Evolutionary conservation across 116 monocot genomes (phyloP), one percentile per base, ranked within the genome.

Genomic region (Dioscorea cayenensis): DNA sequence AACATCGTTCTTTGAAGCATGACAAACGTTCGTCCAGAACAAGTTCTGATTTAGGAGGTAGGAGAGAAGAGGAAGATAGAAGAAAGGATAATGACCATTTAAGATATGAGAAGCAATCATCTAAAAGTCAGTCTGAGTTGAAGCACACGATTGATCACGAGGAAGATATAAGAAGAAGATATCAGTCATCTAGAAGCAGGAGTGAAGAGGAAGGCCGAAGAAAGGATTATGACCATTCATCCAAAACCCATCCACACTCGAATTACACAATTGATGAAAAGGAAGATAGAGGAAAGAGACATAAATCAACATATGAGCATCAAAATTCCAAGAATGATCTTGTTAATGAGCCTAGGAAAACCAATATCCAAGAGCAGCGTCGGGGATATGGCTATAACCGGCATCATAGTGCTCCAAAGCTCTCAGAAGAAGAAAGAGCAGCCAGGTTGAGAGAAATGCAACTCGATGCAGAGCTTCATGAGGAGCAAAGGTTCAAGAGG

Each of bases 401-500:
- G 22, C 71, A 66, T 21, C 83, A 72, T 6, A 75, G 68, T 11
- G 86, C 82, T 21, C 91, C 84, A 19, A 86, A 87, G 68, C 79
- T 99, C 75, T 77, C 93, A 3, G 86, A 88, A 64, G 90, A 94
- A 78, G 99, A 99, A 81, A 86, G 94, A 72, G 91, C 68, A 51
- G 90, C 88, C 7, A 70, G 87, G 55, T 25, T 94, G 20, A 68
- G 80, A 20, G 92, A 99, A 68, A 97, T 97, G 97, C 90, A 97
- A 73, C 10, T 78, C 28, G 77, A 97, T 74, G 97, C 97, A 7
- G 97, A 97, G 72, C 72, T 93, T 20, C 93, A 97, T 38, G 97
- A 97, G 71, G 97, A 93, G 51, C 93, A 93, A 79, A 90, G 93
- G 71, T 87, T 83, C 90, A 97, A 84, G 71, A 80, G 97, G 21